Percentiles rank a stretch among this genome's conserved stretches.
phyloP scores from a whole-genome alignment of 2,329 filamentous ascomycete species.

The Monilinia fructigena region DNA sequence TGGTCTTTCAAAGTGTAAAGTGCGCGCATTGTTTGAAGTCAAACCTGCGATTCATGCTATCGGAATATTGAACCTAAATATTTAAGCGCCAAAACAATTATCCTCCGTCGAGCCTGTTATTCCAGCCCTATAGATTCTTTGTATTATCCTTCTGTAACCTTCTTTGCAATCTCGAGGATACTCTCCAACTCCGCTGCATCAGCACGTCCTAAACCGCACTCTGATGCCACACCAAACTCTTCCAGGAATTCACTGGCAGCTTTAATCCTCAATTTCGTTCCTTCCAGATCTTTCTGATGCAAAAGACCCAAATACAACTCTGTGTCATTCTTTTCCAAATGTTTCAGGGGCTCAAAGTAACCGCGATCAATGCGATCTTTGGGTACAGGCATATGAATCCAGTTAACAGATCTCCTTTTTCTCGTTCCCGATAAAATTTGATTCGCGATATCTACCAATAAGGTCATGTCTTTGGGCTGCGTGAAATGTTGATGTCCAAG shows the following conservation, averaged over 20 bases:
- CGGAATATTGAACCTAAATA: not conserved
- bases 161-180: constrained; percentile 23
- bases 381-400: constrained; percentile 48
- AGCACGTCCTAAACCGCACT: constrained; percentile 44
- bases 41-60: not conserved
- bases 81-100: not conserved
- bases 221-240: constrained; percentile 44
- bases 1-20: not conserved
- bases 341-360: constrained; percentile 44
- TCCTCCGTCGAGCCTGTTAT: not conserved
- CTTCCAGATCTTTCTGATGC: constrained; percentile 43
- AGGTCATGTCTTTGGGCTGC: constrained; percentile 41
- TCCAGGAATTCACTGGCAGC: constrained; percentile 39
- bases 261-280: constrained; percentile 43
- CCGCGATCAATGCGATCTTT: constrained; percentile 41
- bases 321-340: constrained; percentile 38
- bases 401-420: constrained; percentile 41
- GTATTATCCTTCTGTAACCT: constrained; percentile 6
- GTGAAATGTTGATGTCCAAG: constrained; percentile 46
- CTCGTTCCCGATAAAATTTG: constrained; percentile 32
- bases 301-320: constrained; percentile 46
- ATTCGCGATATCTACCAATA: constrained; percentile 44
- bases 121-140: not conserved
- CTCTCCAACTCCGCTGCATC: constrained; percentile 26
- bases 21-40: not conserved